Conservation (phyloP, 208 protist species). For the Entamoeba dispar region DNA sequence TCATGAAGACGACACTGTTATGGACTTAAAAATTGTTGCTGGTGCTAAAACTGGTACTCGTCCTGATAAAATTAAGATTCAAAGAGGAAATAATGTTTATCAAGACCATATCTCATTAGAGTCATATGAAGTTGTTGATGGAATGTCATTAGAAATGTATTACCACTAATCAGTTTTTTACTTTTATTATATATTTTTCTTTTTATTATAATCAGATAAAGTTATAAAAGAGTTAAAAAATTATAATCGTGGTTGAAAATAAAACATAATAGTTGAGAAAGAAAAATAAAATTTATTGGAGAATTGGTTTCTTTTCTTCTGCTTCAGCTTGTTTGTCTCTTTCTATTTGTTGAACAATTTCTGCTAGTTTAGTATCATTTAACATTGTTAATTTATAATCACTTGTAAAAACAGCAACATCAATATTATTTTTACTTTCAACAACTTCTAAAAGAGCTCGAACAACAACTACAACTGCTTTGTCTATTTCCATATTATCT, state of each 20-base stretch:
- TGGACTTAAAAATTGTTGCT: constrained; percentile 13
- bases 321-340: not conserved
- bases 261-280: too few relatives aligned
- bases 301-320: not conserved
- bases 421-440: constrained; percentile 1
- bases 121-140: not conserved
- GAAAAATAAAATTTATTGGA: not conserved
- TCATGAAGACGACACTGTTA: constrained; percentile 13
- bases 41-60: constrained; percentile 13
- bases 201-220: too few relatives aligned
- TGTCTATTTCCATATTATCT: not conserved
- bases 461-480: not conserved
- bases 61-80: constrained; percentile 11
- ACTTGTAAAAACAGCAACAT: not conserved
- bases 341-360: constrained; percentile 2
- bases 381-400: not conserved
- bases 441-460: not conserved
- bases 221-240: too few relatives aligned
- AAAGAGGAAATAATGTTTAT: constrained; percentile 14
- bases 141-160: not conserved
- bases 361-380: not conserved
- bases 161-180: not conserved
- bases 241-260: too few relatives aligned
- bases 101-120: constrained; percentile 15
- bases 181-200: not conserved